A percentile compares a stretch with the other conserved stretches of the same genome.
Evolutionary conservation across 805 yeast species (phyloP).

Genomic region (Kuraishia cidri): DNA sequence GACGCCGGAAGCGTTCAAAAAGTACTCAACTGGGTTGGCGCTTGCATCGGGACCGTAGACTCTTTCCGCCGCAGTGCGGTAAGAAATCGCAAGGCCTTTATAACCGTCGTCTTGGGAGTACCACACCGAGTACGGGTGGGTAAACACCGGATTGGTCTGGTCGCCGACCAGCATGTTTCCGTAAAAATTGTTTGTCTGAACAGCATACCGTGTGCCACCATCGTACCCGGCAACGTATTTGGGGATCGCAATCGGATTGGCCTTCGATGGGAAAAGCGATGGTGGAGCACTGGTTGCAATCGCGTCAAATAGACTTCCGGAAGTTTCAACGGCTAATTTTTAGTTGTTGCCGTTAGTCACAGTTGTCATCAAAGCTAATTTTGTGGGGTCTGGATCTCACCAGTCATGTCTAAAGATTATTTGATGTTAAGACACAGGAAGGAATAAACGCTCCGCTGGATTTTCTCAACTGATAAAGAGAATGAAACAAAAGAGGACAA

Average conservation of each 20-base stretch:
- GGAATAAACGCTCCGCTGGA: no score
- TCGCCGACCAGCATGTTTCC: conserved; percentile 50
- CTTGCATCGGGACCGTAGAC: conserved; percentile 25
- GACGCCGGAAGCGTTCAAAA: conserved; percentile 44
- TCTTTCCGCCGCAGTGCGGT: conserved; percentile 34
- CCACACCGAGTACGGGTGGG: conserved; percentile 62
- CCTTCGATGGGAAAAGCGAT: conserved; percentile 33
- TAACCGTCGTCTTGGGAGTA: conserved; percentile 26
- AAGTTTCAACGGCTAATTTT: no score
- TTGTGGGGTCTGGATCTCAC: no score
- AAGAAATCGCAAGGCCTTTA: conserved; percentile 57
- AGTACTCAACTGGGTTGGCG: conserved; percentile 20
- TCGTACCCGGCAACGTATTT: conserved; percentile 35
- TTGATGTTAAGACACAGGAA: no score
- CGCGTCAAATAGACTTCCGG: conserved; percentile 39
- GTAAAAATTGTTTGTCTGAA: conserved; percentile 72
- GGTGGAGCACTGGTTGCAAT: conserved; percentile 37
- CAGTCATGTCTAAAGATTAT: no score
- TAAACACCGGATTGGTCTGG: conserved; percentile 46
- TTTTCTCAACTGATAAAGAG: no score
- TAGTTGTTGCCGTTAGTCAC: no score
- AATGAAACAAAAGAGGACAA: no score
- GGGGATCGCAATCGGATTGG: conserved; percentile 36
- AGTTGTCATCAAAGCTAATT: no score
- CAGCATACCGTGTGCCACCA: no score